Evolutionary conservation across 345 rosid species (phyloP), one percentile per base, ranked within the genome.

Genomic region (Nephelium lappaceum): DNA sequence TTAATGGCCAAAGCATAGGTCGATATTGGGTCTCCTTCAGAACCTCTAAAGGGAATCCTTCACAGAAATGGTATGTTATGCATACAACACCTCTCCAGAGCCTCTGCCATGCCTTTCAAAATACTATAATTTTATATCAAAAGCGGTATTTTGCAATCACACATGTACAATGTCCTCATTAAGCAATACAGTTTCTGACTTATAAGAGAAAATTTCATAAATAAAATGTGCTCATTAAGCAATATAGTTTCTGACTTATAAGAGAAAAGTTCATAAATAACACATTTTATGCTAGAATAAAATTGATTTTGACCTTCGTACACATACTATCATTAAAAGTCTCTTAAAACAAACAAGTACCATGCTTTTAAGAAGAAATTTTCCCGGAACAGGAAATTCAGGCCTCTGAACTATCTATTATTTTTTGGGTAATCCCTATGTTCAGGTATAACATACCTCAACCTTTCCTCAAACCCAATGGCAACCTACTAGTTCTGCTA

Each of bases 1-100:
- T 91, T 49, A 89, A 91, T 12, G 90, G 93, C 38, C 81, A 82
- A 65, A 87, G 92, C 78, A 90, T 91, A 36, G 92, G 92, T 67
- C 84, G 95, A 55, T 88, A 84, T 73, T 89, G 93, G 95, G 82
- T 86, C 67, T 91, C 93, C 36, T 78, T 87, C 69, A 87, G 43
- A 42, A 88, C 89, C 24, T 39, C 85, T 12, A 25, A 72, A 2
- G 87, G 88, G 47, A 73, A 41, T 55, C 89, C 95, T 77, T 91
- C 95, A 74, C 92, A 91, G 75, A 71, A 62, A 72, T 81, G 93
- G 92, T 91, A 80, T 21, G 51, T 60, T 49, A 3, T 31, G 39
- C n/a, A n/a, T n/a, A n/a, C n/a, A n/a, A 25, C 25, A 8, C 25
- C 19, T 47, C 5, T 19, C 70, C 69, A 45, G 23, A 39, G 18